Conservation (phyloP, 257 asterid genomes). For the Gynochthodes officinalis region DNA sequence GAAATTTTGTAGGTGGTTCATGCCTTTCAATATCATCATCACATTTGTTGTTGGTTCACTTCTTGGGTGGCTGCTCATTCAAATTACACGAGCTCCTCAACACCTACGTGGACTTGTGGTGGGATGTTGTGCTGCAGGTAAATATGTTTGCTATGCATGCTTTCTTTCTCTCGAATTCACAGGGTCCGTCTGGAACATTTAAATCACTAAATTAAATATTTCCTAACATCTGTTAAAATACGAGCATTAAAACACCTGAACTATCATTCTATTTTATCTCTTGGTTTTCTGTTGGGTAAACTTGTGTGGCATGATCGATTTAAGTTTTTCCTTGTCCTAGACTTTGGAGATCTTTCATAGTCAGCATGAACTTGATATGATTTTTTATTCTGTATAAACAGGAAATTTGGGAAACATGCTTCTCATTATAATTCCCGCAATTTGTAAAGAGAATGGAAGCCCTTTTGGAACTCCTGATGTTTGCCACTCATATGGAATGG, state of each 20-base stretch:
- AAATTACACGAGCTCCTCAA: constrained; percentile 57
- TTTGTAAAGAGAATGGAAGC: constrained; percentile 82
- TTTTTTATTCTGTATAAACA: constrained; percentile 25
- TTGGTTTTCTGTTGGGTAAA: no score
- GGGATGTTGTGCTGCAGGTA: constrained; percentile 94
- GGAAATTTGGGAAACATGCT: constrained; percentile 89
- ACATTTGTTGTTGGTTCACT: constrained; percentile 77
- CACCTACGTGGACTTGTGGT: constrained; percentile 76
- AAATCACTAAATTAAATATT: no score
- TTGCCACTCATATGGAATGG: constrained; percentile 70
- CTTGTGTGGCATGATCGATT: no score
- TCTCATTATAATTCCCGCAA: constrained; percentile 84
- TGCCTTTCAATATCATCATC: constrained; percentile 76
- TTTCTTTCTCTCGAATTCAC: no score
- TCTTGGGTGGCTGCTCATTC: constrained; percentile 76
- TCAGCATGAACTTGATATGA: no score
- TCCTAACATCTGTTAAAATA: no score
- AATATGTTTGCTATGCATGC: no score
- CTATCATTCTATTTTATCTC: no score
- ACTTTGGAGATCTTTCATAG: no score
- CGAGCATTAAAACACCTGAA: no score
- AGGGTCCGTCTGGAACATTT: no score
- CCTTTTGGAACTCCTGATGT: constrained; percentile 75
- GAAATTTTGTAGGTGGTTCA: constrained; percentile 67
- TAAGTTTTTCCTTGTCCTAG: no score